Percentiles rank a stretch among this genome's conserved stretches.
These are phyloP conservation scores for Pichia rugopelliculosa DNA, from an alignment of 805 yeast species.

Conservation along the genomic window DNA sequence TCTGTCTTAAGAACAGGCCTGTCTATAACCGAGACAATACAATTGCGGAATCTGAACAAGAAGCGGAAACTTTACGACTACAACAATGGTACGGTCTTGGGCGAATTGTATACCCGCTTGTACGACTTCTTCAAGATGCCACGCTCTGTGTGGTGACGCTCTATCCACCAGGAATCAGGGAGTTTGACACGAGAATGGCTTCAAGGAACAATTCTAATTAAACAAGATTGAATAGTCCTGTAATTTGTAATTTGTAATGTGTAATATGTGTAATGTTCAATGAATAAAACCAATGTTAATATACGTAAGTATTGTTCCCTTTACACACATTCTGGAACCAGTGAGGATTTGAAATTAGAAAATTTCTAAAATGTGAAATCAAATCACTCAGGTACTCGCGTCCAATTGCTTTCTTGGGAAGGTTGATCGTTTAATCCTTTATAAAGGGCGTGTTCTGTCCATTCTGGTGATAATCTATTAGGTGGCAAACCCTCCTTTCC, in stretches of 20 bases:
- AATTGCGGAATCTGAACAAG: background rate
- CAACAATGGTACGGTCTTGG: background rate
- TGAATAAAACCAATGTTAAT: no score
- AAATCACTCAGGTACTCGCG: no score
- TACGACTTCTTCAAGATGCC: background rate
- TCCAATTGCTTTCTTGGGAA: no score
- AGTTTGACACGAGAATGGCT: background rate
- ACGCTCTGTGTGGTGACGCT: background rate
- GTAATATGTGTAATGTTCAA: no score
- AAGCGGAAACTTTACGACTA: background rate
- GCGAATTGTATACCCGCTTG: background rate
- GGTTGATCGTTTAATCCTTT: no score
- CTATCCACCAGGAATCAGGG: background rate
- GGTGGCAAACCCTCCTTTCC: background rate
- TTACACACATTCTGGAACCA: no score
- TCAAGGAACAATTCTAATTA: no score
- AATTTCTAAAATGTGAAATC: no score
- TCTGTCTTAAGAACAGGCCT: background rate
- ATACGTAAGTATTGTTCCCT: no score
- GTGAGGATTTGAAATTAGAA: no score
- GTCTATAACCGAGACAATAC: background rate
- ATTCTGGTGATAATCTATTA: background rate
- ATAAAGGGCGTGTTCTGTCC: background rate
- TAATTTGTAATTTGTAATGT: no score
- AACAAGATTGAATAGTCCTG: no score